These are phyloP conservation scores for Datura wrightii DNA, from an alignment of 257 asterid genomes.

Conservation along the genomic window DNA sequence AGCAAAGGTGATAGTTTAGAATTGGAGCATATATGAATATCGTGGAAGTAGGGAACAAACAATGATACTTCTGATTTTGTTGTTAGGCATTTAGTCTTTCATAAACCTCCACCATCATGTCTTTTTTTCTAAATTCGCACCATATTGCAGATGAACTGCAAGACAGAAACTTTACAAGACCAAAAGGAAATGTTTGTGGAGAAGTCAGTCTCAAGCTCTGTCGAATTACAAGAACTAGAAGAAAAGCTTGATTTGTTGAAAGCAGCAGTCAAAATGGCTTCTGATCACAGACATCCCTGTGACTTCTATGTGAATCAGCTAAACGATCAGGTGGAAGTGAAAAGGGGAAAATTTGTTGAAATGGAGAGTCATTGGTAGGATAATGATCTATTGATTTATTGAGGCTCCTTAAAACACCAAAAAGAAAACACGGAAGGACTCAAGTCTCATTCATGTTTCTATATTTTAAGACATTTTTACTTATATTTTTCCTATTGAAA, in stretches of 20 bases:
- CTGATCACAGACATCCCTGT: slow-evolving; percentile 44
- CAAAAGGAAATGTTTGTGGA: slow-evolving; percentile 38
- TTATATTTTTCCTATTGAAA: neutral
- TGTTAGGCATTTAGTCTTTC: neutral
- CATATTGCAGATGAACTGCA: slow-evolving; percentile 27
- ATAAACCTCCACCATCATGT: neutral
- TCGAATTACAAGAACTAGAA: slow-evolving; percentile 42
- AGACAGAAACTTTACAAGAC: slow-evolving; percentile 32
- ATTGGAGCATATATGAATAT: slow-evolving; percentile 26
- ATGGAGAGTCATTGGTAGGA: slow-evolving; percentile 63
- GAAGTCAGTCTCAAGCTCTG: slow-evolving; percentile 40
- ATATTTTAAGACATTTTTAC: neutral
- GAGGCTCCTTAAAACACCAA: neutral
- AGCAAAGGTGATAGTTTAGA: neutral
- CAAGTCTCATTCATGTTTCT: neutral
- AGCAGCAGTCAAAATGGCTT: slow-evolving; percentile 52
- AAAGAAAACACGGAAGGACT: neutral
- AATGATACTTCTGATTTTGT: neutral
- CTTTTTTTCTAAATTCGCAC: neutral
- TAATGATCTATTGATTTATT: slow-evolving; percentile 20
- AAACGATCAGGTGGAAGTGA: slow-evolving; percentile 52
- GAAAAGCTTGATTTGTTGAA: slow-evolving; percentile 54
- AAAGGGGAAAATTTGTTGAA: slow-evolving; percentile 52
- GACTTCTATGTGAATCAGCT: slow-evolving; percentile 58
- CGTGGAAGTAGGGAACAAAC: neutral